Conservation (phyloP, 768 basidiomycete genomes). For the Exsudoporus frostii region DNA sequence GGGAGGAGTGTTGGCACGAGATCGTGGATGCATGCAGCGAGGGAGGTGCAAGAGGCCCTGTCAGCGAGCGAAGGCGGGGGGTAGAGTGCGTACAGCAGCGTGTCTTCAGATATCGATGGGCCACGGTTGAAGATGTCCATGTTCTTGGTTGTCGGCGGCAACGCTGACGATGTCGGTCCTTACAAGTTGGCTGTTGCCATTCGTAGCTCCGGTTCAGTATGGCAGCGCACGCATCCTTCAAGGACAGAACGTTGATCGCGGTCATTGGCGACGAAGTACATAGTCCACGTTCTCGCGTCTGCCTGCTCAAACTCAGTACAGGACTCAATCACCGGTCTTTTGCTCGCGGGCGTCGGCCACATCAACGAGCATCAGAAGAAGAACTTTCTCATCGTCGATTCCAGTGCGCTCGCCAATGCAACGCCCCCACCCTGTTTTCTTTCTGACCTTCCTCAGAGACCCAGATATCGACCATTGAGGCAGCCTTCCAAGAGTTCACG, state of each 20-base stretch:
- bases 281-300: not conserved
- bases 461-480: conserved; percentile 84
- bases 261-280: conserved; percentile 96
- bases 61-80: conserved; percentile 53
- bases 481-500: conserved; percentile 91
- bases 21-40: conserved; percentile 64
- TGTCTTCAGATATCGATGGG: conserved; percentile 83
- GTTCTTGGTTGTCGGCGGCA: not conserved
- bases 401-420: conserved; percentile 57
- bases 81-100: conserved; percentile 73
- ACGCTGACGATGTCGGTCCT: not conserved
- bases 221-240: conserved; percentile 55
- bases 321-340: conserved; percentile 96
- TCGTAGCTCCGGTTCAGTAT: conserved; percentile 32
- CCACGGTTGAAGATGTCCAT: conserved; percentile 74
- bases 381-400: conserved; percentile 95
- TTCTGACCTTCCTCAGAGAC: conserved; percentile 60
- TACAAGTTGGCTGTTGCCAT: conserved; percentile 9
- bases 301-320: conserved; percentile 32
- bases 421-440: not conserved
- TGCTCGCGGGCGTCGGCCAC: conserved; percentile 94
- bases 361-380: conserved; percentile 88
- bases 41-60: conserved; percentile 56
- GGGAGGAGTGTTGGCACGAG: conserved; percentile 54
- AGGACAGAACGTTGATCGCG: conserved; percentile 85